phyloP scores from a whole-genome alignment of 2,329 filamentous ascomycete genomes.

The Exserohilum turcica region DNA sequence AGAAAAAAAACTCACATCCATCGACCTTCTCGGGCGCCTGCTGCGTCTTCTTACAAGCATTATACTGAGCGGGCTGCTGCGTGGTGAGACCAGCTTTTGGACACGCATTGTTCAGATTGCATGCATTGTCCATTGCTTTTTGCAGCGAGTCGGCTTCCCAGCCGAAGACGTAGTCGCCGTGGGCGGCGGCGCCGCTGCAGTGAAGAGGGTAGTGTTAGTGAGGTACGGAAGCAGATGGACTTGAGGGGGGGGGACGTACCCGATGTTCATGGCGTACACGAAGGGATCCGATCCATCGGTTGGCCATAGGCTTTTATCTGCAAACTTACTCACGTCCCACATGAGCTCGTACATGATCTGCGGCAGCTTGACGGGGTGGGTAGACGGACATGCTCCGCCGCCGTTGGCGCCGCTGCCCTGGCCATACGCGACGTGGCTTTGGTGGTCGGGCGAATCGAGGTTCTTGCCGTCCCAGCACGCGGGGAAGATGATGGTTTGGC shows the following conservation, averaged over 20 bases:
- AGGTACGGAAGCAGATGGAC: too few relatives aligned
- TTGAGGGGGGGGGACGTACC: slow-evolving; percentile 28
- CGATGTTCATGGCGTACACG: slow-evolving; percentile 43
- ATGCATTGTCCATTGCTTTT: slow-evolving; percentile 49
- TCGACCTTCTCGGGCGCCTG: slow-evolving; percentile 41
- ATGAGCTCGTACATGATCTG: slow-evolving; percentile 47
- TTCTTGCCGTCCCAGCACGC: slow-evolving; percentile 40
- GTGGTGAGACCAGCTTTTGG: slow-evolving; percentile 38
- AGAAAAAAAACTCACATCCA: slow-evolving; percentile 33
- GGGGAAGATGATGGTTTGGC: slow-evolving; percentile 59
- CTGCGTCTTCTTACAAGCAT: slow-evolving; percentile 42
- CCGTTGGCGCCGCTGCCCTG: slow-evolving; percentile 53
- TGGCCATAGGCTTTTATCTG: slow-evolving; percentile 40
- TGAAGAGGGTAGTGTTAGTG: not conserved
- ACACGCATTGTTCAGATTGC: slow-evolving; percentile 44
- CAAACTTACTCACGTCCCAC: slow-evolving; percentile 42
- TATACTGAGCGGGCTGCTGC: slow-evolving; percentile 35
- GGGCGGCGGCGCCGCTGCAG: slow-evolving; percentile 36
- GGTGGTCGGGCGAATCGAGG: slow-evolving; percentile 41
- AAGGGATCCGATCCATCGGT: slow-evolving; percentile 41
- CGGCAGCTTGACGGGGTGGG: slow-evolving; percentile 41
- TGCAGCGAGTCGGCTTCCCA: slow-evolving; percentile 55
- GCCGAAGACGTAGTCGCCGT: slow-evolving; percentile 50
- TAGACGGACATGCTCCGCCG: slow-evolving; percentile 55
- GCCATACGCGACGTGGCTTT: slow-evolving; percentile 54